phyloP scores from a whole-genome alignment of 192 early-diverging fungal genomes.

The Backusella luteola region DNA sequence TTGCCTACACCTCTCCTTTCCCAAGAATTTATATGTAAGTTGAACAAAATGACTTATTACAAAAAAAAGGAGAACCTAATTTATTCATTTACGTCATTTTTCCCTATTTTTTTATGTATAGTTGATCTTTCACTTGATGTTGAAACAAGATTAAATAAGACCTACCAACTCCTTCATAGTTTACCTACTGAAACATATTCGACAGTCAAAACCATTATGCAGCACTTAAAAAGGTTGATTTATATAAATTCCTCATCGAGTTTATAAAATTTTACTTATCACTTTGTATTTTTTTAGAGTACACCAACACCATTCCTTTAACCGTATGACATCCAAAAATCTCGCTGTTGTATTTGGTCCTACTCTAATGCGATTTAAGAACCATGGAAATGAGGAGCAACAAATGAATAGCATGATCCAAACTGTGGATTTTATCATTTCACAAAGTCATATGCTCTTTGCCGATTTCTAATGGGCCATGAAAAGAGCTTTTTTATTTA shows the following conservation, averaged over 20 bases:
- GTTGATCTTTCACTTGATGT: background rate
- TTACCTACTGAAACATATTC: conserved; percentile 59
- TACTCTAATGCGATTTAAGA: conserved; percentile 69
- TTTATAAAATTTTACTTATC: background rate
- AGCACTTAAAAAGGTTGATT: conserved; percentile 55
- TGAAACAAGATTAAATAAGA: background rate
- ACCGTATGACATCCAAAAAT: conserved; percentile 91
- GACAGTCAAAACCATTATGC: conserved; percentile 63
- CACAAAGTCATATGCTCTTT: conserved; percentile 42
- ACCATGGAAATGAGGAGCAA: conserved; percentile 56
- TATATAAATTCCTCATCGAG: background rate
- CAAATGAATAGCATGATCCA: conserved; percentile 74
- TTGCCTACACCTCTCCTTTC: conserved; percentile 69
- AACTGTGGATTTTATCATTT: conserved; percentile 66
- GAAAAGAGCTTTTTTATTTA: background rate
- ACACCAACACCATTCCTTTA: conserved; percentile 37
- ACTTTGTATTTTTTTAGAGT: background rate
- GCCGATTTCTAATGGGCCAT: background rate
- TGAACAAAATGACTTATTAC: background rate
- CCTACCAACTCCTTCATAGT: conserved; percentile 22
- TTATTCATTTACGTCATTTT: conserved; percentile 2
- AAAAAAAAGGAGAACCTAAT: background rate
- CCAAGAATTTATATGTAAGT: conserved; percentile 4
- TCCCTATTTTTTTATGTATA: background rate
- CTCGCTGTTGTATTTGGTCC: conserved; percentile 93